Evolutionary conservation across 495 filamentous ascomycete species (phyloP).

Genomic region (Neurospora tetraspora): DNA sequence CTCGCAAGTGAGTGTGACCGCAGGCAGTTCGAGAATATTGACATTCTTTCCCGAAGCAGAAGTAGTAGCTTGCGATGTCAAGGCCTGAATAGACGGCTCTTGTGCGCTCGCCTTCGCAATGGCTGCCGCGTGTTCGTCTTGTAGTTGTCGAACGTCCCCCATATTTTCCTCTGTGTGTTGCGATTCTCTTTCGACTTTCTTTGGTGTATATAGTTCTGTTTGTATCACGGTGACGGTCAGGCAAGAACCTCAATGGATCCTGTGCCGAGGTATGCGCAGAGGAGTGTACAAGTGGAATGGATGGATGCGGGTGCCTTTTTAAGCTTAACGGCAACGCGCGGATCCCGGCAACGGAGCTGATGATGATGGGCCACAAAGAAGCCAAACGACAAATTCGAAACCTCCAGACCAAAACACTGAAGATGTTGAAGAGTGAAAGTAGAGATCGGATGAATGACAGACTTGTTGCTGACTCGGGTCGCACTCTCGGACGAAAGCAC

Average conservation of each 20-base stretch:
- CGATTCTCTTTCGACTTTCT: background rate
- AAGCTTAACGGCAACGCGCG: background rate
- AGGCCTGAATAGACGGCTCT: background rate
- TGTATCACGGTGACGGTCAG: background rate
- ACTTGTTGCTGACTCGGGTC: background rate
- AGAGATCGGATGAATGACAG: background rate
- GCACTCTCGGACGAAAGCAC: background rate
- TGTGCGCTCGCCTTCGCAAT: background rate
- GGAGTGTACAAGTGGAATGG: background rate
- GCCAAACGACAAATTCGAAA: background rate
- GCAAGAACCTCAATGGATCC: background rate
- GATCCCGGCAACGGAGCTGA: background rate
- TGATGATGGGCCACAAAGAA: background rate
- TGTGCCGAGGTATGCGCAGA: background rate
- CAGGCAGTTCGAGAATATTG: constrained; percentile 15
- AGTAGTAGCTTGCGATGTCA: background rate
- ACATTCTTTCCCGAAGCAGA: background rate
- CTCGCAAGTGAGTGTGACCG: constrained; percentile 15
- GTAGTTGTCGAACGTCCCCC: background rate
- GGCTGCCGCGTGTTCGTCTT: background rate
- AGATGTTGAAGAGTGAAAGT: background rate
- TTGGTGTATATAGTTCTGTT: background rate
- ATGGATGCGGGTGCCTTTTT: background rate
- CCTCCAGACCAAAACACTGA: background rate
- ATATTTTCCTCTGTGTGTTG: background rate